phyloP scores from a whole-genome alignment of 352 stramenopile genomes.

The Pythium phragmitis region DNA sequence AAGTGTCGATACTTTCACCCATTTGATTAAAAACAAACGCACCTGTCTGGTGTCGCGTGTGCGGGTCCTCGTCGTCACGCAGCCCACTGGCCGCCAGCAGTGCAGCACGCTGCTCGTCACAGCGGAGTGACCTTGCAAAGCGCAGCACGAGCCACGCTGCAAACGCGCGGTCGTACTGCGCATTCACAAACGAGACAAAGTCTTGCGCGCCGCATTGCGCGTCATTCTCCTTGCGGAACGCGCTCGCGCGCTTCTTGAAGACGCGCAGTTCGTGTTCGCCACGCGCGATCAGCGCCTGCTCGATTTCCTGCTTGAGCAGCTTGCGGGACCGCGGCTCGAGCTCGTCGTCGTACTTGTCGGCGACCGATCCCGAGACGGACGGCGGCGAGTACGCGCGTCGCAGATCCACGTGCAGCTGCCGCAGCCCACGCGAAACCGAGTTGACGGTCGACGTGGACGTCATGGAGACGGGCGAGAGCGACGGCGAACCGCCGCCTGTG shows the following conservation, averaged over 20 bases:
- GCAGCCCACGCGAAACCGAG: slow-evolving; percentile 23
- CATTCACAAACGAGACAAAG: slow-evolving; percentile 53
- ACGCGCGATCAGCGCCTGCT: slow-evolving; percentile 53
- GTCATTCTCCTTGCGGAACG: slow-evolving; percentile 76
- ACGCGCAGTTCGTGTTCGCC: slow-evolving; percentile 55
- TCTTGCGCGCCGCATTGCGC: slow-evolving; percentile 37
- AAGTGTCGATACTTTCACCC: neutral
- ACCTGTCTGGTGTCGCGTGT: slow-evolving; percentile 9
- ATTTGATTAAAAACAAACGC: neutral
- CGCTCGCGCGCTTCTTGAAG: slow-evolving; percentile 67
- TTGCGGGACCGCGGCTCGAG: slow-evolving; percentile 34
- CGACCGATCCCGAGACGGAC: neutral
- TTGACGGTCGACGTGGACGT: slow-evolving; percentile 24
- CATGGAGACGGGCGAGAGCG: slow-evolving; percentile 25
- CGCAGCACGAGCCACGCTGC: slow-evolving; percentile 51
- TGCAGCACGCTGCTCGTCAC: slow-evolving; percentile 48
- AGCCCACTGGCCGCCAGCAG: slow-evolving; percentile 36
- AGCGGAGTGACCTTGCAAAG: slow-evolving; percentile 57
- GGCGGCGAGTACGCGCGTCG: slow-evolving; percentile 31
- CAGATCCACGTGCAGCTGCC: slow-evolving; percentile 42
- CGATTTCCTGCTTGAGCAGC: slow-evolving; percentile 62
- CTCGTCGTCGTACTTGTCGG: slow-evolving; percentile 18
- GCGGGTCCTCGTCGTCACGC: slow-evolving; percentile 11
- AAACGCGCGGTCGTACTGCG: slow-evolving; percentile 57
- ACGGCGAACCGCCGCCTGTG: slow-evolving; percentile 20